Conservation (phyloP, 352 stramenopile species). For the Pythium sp. region DNA sequence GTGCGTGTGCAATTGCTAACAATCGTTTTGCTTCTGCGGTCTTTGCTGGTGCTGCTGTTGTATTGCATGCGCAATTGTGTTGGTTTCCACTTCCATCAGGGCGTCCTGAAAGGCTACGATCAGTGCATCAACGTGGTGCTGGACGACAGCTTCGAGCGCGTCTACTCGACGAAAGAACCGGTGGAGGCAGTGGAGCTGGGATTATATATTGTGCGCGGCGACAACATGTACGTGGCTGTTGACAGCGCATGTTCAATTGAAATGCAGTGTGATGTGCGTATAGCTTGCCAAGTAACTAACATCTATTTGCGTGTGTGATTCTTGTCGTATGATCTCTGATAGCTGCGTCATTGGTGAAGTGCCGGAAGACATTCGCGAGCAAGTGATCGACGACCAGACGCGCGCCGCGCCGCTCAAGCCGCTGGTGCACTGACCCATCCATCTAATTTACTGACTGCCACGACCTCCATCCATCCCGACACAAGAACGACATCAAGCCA, state of each 20-base stretch:
- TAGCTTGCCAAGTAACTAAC: not conserved
- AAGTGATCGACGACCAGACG: constrained; percentile 88
- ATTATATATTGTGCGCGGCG: constrained; percentile 92
- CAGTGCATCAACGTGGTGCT: constrained; percentile 93
- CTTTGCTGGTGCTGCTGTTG: constrained; percentile 9
- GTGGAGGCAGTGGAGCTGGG: constrained; percentile 90
- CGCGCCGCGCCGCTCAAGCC: constrained; percentile 88
- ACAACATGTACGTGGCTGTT: constrained; percentile 86
- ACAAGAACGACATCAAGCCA: not conserved
- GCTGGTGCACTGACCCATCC: constrained; percentile 83
- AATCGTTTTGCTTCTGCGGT: not conserved
- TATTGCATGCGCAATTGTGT: not conserved
- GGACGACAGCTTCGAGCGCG: constrained; percentile 92
- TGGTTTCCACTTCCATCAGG: constrained; percentile 26
- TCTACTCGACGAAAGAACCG: constrained; percentile 89
- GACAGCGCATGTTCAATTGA: not conserved
- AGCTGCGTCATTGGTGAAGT: constrained; percentile 86
- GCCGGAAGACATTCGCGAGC: constrained; percentile 83
- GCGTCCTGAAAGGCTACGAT: constrained; percentile 90
- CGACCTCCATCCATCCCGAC: not conserved
- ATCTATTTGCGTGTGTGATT: not conserved
- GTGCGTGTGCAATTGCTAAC: not conserved
- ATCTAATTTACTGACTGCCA: constrained; percentile 35
- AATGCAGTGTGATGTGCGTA: not conserved
- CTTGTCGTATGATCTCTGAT: constrained; percentile 1